A percentile compares a stretch with the other conserved stretches of the same genome.
These are phyloP conservation scores for Pyropia haitanensis DNA, from an alignment of 23 red algal genomes.

Conservation along the genomic window DNA sequence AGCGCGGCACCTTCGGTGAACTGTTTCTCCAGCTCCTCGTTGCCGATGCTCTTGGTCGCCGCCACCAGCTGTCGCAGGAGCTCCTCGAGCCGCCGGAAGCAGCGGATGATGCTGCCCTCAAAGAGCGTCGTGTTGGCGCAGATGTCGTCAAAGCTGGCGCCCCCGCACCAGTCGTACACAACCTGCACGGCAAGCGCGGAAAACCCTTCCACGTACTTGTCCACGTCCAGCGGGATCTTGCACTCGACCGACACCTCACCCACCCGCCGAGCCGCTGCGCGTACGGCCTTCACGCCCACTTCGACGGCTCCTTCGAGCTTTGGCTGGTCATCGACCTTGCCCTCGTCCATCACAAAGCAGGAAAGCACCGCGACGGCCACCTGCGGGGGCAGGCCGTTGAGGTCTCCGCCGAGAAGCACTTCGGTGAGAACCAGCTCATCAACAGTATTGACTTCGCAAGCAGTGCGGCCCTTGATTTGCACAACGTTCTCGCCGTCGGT, in stretches of 20 bases:
- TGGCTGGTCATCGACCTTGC: slow-evolving; percentile 60
- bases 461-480: slow-evolving; percentile 88
- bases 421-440: slow-evolving; percentile 85
- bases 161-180: slow-evolving; percentile 82
- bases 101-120: slow-evolving; percentile 95
- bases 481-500: slow-evolving; percentile 59
- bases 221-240: slow-evolving; percentile 63
- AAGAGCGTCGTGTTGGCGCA: slow-evolving; percentile 53
- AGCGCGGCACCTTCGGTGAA: slow-evolving; percentile 52
- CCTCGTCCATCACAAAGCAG: slow-evolving; percentile 93
- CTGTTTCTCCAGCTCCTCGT: slow-evolving; percentile 72
- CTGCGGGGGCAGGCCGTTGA: slow-evolving; percentile 45
- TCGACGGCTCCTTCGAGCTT: slow-evolving; percentile 41
- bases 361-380: slow-evolving; percentile 76
- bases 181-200: slow-evolving; percentile 63
- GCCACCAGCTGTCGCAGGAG: slow-evolving; percentile 81
- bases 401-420: slow-evolving; percentile 61
- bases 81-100: slow-evolving; percentile 91
- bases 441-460: slow-evolving; percentile 91
- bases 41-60: slow-evolving; percentile 81
- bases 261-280: slow-evolving; percentile 42
- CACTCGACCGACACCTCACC: slow-evolving; percentile 64
- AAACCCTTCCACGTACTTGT: slow-evolving; percentile 66
- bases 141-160: slow-evolving; percentile 59
- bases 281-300: slow-evolving; percentile 38